phyloP scores from a whole-genome alignment of 768 basidiomycete genomes.

The Bullera alba region DNA sequence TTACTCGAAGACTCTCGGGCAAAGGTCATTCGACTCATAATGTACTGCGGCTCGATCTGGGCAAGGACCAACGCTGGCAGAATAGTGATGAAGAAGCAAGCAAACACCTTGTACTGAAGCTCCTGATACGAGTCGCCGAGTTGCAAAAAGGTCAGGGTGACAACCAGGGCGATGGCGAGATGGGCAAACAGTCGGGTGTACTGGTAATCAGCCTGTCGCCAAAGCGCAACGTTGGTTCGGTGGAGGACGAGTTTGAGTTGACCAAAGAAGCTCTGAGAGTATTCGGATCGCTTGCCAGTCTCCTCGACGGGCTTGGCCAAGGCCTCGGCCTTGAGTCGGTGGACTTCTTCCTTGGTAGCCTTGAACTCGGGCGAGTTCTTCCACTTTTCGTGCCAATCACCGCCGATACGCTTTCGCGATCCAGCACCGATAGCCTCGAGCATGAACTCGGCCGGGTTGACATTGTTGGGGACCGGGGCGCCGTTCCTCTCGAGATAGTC shows the following conservation, averaged over 20 bases:
- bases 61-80: slow-evolving; percentile 69
- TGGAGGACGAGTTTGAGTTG: slow-evolving; percentile 64
- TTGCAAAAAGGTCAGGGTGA: slow-evolving; percentile 73
- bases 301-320: slow-evolving; percentile 19
- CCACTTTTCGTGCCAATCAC: slow-evolving; percentile 86
- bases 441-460: slow-evolving; percentile 69
- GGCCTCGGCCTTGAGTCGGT: slow-evolving; percentile 47
- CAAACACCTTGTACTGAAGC: slow-evolving; percentile 71
- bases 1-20: slow-evolving; percentile 65
- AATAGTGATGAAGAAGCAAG: slow-evolving; percentile 55
- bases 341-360: slow-evolving; percentile 49
- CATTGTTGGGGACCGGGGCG: slow-evolving; percentile 58
- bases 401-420: slow-evolving; percentile 57
- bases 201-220: slow-evolving; percentile 78
- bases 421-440: slow-evolving; percentile 55
- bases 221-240: slow-evolving; percentile 65
- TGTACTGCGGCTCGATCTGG: slow-evolving; percentile 77
- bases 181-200: slow-evolving; percentile 75
- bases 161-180: slow-evolving; percentile 49
- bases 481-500: slow-evolving; percentile 71
- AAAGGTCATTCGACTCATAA: slow-evolving; percentile 56
- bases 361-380: slow-evolving; percentile 59
- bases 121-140: slow-evolving; percentile 50
- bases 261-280: slow-evolving; percentile 62
- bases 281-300: slow-evolving; percentile 25